Conservation (phyloP, 2,329 filamentous ascomycete genomes). For the Pseudogymnoascus pannorum region DNA sequence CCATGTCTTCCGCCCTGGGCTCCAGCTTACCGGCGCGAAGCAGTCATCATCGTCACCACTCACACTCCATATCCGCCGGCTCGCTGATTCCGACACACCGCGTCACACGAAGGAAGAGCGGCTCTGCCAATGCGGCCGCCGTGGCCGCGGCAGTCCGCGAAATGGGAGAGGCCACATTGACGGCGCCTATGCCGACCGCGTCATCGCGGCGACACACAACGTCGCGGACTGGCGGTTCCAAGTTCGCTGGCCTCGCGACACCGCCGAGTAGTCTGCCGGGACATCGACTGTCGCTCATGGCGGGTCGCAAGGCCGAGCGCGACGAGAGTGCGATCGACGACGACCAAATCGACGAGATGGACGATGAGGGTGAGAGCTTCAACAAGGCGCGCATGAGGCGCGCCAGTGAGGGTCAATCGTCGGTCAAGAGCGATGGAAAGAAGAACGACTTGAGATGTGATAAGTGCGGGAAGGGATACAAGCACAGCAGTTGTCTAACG, state of each 20-base stretch:
- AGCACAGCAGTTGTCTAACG: slow-evolving; percentile 99
- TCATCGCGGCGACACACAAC: slow-evolving; percentile 56
- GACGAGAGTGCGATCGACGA: slow-evolving; percentile 63
- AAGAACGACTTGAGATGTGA: slow-evolving; percentile 92
- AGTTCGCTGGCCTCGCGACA: slow-evolving; percentile 47
- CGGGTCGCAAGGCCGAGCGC: slow-evolving; percentile 41
- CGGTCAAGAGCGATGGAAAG: slow-evolving; percentile 70
- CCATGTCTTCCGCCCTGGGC: slow-evolving; percentile 49
- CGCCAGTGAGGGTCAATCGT: slow-evolving; percentile 81
- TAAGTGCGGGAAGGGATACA: slow-evolving; percentile 98
- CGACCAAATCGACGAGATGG: slow-evolving; percentile 52
- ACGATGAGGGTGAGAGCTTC: slow-evolving; percentile 38
- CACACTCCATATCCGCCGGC: slow-evolving; percentile 71
- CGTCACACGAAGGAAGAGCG: slow-evolving; percentile 88
- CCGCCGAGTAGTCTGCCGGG: slow-evolving; percentile 63
- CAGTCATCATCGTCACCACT: slow-evolving; percentile 54
- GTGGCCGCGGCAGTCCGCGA: slow-evolving; percentile 67
- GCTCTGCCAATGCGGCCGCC: slow-evolving; percentile 67
- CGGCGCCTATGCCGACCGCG: slow-evolving; percentile 50
- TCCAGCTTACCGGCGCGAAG: slow-evolving; percentile 45
- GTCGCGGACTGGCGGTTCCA: slow-evolving; percentile 54
- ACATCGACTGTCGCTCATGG: slow-evolving; percentile 39
- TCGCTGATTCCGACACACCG: slow-evolving; percentile 76
- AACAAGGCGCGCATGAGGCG: slow-evolving; percentile 47
- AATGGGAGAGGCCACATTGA: slow-evolving; percentile 48